Percentiles rank a stretch among this genome's conserved stretches.
Conservation (phyloP, 495 filamentous ascomycete species). For the Collariella sp. region DNA sequence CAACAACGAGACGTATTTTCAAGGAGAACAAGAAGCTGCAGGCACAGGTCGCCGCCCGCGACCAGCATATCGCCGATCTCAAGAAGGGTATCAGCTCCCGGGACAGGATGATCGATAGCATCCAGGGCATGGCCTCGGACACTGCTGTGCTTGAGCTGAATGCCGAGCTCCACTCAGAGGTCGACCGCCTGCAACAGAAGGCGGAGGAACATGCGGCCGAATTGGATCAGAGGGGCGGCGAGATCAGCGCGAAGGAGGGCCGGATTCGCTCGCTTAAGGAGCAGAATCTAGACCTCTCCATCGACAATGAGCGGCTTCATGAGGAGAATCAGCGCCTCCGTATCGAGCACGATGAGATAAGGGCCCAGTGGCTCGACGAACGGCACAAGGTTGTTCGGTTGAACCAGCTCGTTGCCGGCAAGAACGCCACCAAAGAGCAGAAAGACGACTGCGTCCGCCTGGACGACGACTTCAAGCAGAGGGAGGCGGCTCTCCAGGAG, state of each 20-base stretch:
- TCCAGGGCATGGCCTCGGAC: slow-evolving; percentile 26
- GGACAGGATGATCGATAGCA: slow-evolving; percentile 29
- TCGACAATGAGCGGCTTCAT: slow-evolving; percentile 26
- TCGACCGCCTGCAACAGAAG: slow-evolving; percentile 26
- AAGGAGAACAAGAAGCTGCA: slow-evolving; percentile 40
- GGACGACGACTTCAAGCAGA: slow-evolving; percentile 26
- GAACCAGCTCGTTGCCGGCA: slow-evolving; percentile 22
- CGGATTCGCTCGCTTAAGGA: slow-evolving; percentile 28
- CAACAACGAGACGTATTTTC: slow-evolving; percentile 40
- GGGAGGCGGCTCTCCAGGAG: slow-evolving; percentile 26
- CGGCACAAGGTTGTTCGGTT: slow-evolving; percentile 24
- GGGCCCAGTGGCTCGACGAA: slow-evolving; percentile 22
- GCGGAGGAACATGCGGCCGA: slow-evolving; percentile 22
- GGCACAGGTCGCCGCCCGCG: slow-evolving; percentile 31
- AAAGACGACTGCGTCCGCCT: slow-evolving; percentile 27
- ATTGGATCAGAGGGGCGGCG: slow-evolving; percentile 21
- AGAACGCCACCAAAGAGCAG: slow-evolving; percentile 19
- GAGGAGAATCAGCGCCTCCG: slow-evolving; percentile 28
- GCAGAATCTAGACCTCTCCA: slow-evolving; percentile 28
- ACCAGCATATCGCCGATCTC: slow-evolving; percentile 30
- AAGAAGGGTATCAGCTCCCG: slow-evolving; percentile 28
- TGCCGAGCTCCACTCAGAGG: slow-evolving; percentile 30
- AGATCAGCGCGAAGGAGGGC: slow-evolving; percentile 19
- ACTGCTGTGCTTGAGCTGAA: slow-evolving; percentile 26
- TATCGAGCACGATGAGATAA: slow-evolving; percentile 20